Base-by-base conservation (phyloP, 495 filamentous ascomycete species). In the Penicillium tannophilum region DNA sequence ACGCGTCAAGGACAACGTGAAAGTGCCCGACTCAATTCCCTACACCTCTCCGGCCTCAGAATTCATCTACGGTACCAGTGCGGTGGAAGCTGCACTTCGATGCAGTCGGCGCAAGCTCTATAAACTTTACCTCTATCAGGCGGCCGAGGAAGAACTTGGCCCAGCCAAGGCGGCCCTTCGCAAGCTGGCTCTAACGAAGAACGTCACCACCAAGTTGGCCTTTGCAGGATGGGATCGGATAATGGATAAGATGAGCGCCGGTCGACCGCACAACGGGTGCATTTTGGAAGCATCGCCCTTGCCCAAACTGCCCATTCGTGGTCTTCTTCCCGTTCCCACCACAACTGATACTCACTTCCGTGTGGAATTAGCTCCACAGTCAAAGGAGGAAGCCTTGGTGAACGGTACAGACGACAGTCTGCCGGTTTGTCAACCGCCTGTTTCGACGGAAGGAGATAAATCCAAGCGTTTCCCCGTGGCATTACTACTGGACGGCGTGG, bases 251-350 rank as follows among this genome's bases (percentile, higher is more conserved):
- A 90, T 95, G 87, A 87, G 86, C 60, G 78, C 74, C 16, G 85
- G 86, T n/a, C 82, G 94, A 54, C 91, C 93, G 33, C 94, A 98
- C 69, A 98, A 97, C 71, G 86, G 93, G 54, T 92, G 87, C 66
- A 77, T 98, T 41, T 82, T 98, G 26, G 94, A 98, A 73, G 87
- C 88, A 23, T 96, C 92, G 0, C 90, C 88, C 9, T 73, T 98
- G 26, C 91, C 90, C 0, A 84, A 86, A 61, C 76, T 85, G 1
- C 93, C 93, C 2, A 76, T 96, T 20, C 78, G 76, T 26, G 68
- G 78, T 20, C 74, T 97, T 17, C 79, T 76, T 30, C 54, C 68
- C 3, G 72, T 86, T 14, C 56, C 71, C 0, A 68, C 76, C 20
- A 62, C 72, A 11, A 65, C 73, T 7, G 64, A 74, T 5, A 60